Percentiles rank a stretch among this genome's conserved stretches.
These are phyloP conservation scores for Pisolithus albus DNA, from an alignment of 768 basidiomycete species.

Conservation along the genomic window DNA sequence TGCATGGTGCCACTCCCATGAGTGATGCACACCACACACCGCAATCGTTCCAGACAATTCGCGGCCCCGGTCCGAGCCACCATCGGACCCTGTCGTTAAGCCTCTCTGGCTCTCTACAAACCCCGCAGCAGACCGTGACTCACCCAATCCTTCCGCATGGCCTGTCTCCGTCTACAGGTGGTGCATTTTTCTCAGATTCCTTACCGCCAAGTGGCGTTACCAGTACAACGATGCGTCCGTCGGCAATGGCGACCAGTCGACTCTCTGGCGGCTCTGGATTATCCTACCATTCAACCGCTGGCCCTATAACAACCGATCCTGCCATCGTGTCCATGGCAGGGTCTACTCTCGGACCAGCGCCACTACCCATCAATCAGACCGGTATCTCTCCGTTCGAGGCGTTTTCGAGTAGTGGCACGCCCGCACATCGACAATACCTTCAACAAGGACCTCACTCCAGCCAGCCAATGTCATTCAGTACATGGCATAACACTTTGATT, in stretches of 20 bases:
- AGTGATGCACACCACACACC: background rate
- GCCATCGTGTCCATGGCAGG: background rate
- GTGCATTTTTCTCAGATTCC: too few relatives aligned
- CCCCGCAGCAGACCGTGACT: slow-evolving; percentile 1
- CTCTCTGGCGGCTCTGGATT: background rate
- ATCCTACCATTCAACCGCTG: background rate
- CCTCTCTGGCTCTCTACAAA: slow-evolving; percentile 11
- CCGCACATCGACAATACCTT: slow-evolving; percentile 9
- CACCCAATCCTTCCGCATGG: background rate
- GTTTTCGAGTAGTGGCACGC: background rate
- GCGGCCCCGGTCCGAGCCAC: slow-evolving; percentile 6
- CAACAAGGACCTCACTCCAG: slow-evolving; percentile 3
- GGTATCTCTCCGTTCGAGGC: background rate
- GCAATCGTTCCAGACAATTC: background rate
- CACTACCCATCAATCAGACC: background rate
- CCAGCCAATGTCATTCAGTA: background rate
- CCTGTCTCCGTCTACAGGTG: background rate
- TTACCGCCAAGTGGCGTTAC: too few relatives aligned
- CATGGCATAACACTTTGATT: background rate
- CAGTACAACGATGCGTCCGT: background rate
- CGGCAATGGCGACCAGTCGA: background rate
- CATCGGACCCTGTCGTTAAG: slow-evolving; percentile 10
- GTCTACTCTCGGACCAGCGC: background rate
- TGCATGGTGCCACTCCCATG: background rate
- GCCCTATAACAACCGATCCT: background rate